phyloP scores from a whole-genome alignment of 2,329 filamentous ascomycete genomes.

The Cladosporium oxysporum region DNA sequence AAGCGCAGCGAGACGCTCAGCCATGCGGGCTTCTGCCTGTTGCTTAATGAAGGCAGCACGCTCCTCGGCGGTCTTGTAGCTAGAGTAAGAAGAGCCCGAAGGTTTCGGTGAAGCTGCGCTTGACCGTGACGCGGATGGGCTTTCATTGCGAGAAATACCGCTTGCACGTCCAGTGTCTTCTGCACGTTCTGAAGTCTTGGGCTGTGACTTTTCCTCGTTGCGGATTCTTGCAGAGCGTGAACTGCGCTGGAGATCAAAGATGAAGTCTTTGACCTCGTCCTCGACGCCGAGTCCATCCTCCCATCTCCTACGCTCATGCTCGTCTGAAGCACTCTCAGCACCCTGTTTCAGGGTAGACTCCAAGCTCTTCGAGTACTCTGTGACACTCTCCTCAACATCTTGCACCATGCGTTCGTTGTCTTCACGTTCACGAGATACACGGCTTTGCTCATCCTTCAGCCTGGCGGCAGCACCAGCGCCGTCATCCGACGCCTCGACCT shows the following conservation, averaged over 20 bases:
- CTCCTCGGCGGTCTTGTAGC: conserved; percentile 89
- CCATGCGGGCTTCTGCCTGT: conserved; percentile 95
- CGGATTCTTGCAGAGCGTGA: conserved; percentile 74
- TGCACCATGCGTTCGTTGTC: conserved; percentile 95
- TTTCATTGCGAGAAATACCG: conserved; percentile 34
- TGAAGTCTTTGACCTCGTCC: conserved; percentile 95
- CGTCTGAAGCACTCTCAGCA: conserved; percentile 70
- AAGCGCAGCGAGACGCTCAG: conserved; percentile 88
- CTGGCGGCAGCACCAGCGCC: conserved; percentile 79
- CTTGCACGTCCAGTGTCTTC: conserved; percentile 35
- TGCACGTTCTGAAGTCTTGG: conserved; percentile 25
- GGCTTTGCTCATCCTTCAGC: conserved; percentile 83
- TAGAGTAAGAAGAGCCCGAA: conserved; percentile 68
- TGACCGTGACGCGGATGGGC: conserved; percentile 32
- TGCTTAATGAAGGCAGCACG: conserved; percentile 95
- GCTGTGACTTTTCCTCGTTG: conserved; percentile 52
- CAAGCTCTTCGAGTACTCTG: conserved; percentile 79
- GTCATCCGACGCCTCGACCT: conserved; percentile 66
- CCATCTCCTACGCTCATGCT: conserved; percentile 92
- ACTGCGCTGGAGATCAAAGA: conserved; percentile 89
- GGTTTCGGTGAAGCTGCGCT: conserved; percentile 46
- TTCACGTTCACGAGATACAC: conserved; percentile 80
- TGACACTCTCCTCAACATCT: conserved; percentile 94
- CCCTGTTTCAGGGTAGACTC: conserved; percentile 87
- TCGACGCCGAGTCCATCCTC: conserved; percentile 95